These are phyloP conservation scores for Polytrichum formosum DNA, from an alignment of 225 moss, liverwort and hornwort species.

Conservation along the genomic window DNA sequence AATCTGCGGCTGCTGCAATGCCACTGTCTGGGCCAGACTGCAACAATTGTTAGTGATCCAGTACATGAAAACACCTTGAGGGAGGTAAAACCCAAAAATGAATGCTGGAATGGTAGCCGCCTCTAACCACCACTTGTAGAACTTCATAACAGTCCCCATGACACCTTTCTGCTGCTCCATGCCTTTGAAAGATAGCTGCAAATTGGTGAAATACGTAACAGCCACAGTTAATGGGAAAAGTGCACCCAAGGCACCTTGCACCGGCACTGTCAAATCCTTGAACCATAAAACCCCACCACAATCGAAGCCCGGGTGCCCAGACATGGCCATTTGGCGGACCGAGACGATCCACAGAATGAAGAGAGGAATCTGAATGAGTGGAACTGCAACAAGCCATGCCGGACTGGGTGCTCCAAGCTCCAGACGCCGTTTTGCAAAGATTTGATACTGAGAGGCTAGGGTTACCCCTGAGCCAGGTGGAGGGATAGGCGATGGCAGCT, in stretches of 20 bases:
- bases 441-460: slow-evolving; percentile 71
- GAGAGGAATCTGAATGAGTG: slow-evolving; percentile 82
- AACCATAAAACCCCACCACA: slow-evolving; percentile 90
- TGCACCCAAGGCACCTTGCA: slow-evolving; percentile 83
- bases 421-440: slow-evolving; percentile 79
- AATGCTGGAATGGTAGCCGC: slow-evolving; percentile 90
- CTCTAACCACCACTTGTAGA: slow-evolving; percentile 99
- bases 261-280: slow-evolving; percentile 81
- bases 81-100: slow-evolving; percentile 90
- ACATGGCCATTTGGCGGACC: slow-evolving; percentile 93
- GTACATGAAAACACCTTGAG: slow-evolving; percentile 99
- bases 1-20: slow-evolving; percentile 45
- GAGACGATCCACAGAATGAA: slow-evolving; percentile 94
- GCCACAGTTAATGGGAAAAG: slow-evolving; percentile 88
- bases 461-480: slow-evolving; percentile 67
- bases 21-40: slow-evolving; percentile 73
- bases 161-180: slow-evolving; percentile 74
- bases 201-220: slow-evolving; percentile 74
- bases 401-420: slow-evolving; percentile 94
- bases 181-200: slow-evolving; percentile 91
- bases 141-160: slow-evolving; percentile 85
- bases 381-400: slow-evolving; percentile 81
- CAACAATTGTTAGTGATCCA: slow-evolving; percentile 97
- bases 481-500: slow-evolving; percentile 76
- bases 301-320: slow-evolving; percentile 85